Evolutionary conservation across 2,329 filamentous ascomycete genomes (phyloP).

Genomic region (Microthyrium microscopicum): DNA sequence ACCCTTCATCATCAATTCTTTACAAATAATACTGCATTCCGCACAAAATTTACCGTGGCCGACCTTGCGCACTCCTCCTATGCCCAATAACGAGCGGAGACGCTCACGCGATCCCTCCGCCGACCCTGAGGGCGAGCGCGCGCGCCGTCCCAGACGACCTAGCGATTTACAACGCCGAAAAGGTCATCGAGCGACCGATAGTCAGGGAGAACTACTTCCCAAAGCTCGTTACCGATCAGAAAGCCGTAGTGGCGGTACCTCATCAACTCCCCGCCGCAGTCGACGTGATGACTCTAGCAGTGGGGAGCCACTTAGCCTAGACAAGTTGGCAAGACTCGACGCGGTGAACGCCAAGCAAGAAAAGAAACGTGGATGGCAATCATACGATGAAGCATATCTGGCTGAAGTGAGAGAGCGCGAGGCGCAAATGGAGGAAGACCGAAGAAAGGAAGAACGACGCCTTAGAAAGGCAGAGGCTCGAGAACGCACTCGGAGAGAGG

Average conservation of each 20-base stretch:
- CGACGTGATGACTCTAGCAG: constrained; percentile 13
- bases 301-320: constrained; percentile 27
- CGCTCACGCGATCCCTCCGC: constrained; percentile 3
- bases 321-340: constrained; percentile 48
- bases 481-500: constrained; percentile 22
- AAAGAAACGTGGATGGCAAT: constrained; percentile 28
- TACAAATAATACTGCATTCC: too few relatives aligned
- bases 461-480: too few relatives aligned
- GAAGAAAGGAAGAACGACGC: constrained; percentile 13
- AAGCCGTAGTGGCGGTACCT: constrained; percentile 9
- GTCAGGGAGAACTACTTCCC: constrained; percentile 18
- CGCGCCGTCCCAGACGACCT: constrained; percentile 1
- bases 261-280: constrained; percentile 1
- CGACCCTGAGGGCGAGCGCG: constrained; percentile 7
- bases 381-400: constrained; percentile 22
- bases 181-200: constrained; percentile 23
- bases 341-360: constrained; percentile 43
- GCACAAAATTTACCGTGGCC: too few relatives aligned
- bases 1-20: too few relatives aligned
- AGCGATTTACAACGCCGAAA: constrained; percentile 11
- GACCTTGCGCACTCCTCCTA: too few relatives aligned
- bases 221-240: constrained; percentile 3
- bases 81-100: constrained; percentile 5
- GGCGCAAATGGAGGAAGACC: constrained; percentile 14
- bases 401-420: constrained; percentile 14